Base-by-base conservation (phyloP, 192 early-diverging fungal genomes). In the Coemansia sp. region DNA sequence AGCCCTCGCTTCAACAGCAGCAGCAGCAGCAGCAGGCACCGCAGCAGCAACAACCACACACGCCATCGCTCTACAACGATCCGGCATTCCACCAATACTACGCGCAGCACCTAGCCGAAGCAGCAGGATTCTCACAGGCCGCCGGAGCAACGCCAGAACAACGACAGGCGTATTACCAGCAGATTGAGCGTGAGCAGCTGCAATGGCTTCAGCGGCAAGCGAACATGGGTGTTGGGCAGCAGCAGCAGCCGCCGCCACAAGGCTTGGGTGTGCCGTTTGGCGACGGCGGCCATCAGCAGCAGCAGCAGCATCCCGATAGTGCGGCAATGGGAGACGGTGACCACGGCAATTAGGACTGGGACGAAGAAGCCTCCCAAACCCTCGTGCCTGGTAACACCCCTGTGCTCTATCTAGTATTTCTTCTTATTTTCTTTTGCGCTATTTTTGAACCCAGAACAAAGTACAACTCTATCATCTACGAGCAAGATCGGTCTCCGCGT, bases 161-260 rank as follows among this genome's bases (percentile, higher is more conserved):
- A 69, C 80, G 75, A 14, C 62, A 71, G 51, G 71, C 74, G 8
- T 83, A 77, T 61, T 77, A 83, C 69, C 80, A 83, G 71, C 80
- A 83, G 72, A 68, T 77, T 25, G 75, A 83, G 66, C 80, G 80
- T 38, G 74, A 76, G 57, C 79, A 81, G 49, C 64, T 81, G 55
- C 79, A 81, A 54, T 81, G 79, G 79, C 67, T 76, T 44, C 79
- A 81, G 65, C 70, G 70, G 39, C 79, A 81, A 55, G 46, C 79
- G 48, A 69, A 67, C 53, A 70, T 81, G 70, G 67, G 58, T 50
- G 70, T 75, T 19, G 25, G 25, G 22, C 68, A 67, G 49, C 65
- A 59, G 57, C 57, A 59, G 14, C 39, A 1, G 57, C 39, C 19
- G 17, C 44, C 41, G 44, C 50, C 53, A 39, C 51, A 40, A 16